Percentiles rank a stretch among this genome's conserved stretches.
These are phyloP conservation scores for Rhizopogon roseolus DNA, from an alignment of 768 basidiomycete species.

Conservation along the genomic window DNA sequence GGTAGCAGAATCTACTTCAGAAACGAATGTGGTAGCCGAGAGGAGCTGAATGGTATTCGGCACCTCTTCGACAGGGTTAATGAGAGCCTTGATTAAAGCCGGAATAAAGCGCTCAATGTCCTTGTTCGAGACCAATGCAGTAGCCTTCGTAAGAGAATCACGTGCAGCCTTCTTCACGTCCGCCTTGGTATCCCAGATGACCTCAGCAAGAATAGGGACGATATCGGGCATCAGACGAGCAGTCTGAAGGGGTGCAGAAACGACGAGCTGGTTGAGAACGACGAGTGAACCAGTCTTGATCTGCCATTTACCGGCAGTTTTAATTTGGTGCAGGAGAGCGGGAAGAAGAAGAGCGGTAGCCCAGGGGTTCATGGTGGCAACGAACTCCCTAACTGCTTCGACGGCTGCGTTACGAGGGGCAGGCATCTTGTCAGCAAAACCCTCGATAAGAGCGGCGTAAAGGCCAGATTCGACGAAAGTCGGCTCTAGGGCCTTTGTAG, in stretches of 20 bases:
- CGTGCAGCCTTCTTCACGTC: conserved; percentile 99
- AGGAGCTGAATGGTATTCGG: conserved; percentile 92
- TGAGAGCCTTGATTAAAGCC: conserved; percentile 94
- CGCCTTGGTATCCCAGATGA: conserved; percentile 98
- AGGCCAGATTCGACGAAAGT: conserved; percentile 83
- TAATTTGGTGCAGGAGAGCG: conserved; percentile 86
- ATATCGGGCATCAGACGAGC: conserved; percentile 92
- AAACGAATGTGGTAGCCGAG: conserved; percentile 99
- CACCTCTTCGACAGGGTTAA: conserved; percentile 99
- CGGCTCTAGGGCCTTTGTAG: conserved; percentile 81
- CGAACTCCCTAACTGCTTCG: conserved; percentile 74
- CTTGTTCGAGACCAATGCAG: conserved; percentile 95
- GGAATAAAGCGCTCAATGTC: conserved; percentile 97
- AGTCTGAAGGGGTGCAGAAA: conserved; percentile 75
- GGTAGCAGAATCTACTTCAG: conserved; percentile 95
- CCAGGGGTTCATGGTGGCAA: conserved; percentile 84
- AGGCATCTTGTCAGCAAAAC: conserved; percentile 93
- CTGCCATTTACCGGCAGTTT: conserved; percentile 97
- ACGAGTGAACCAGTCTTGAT: conserved; percentile 85
- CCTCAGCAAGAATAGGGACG: conserved; percentile 89
- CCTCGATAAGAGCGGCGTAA: conserved; percentile 81
- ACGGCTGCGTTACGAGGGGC: conserved; percentile 82
- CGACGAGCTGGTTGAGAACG: conserved; percentile 83
- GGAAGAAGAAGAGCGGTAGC: conserved; percentile 79
- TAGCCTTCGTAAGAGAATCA: conserved; percentile 90